phyloP scores from a whole-genome alignment of 192 early-diverging fungal genomes.

The Backusella liffmaniae region DNA sequence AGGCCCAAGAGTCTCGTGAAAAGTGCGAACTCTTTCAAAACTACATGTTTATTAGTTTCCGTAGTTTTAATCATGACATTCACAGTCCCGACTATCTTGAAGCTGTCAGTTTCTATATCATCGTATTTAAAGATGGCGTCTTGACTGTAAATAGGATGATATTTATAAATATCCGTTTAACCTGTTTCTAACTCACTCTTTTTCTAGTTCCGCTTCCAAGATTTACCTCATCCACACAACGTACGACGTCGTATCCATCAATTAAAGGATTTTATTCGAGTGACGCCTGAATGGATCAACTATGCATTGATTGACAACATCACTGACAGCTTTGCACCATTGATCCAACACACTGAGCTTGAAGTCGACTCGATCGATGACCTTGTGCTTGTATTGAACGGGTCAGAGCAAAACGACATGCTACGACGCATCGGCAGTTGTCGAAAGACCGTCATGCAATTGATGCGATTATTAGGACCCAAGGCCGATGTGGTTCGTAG shows the following conservation, averaged over 20 bases:
- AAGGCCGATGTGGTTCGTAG: slow-evolving; percentile 59
- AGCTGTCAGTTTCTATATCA: slow-evolving; percentile 46
- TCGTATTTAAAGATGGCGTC: slow-evolving; percentile 49
- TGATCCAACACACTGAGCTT: slow-evolving; percentile 71
- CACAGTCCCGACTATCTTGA: slow-evolving; percentile 21
- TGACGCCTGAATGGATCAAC: slow-evolving; percentile 63
- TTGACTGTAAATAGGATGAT: slow-evolving; percentile 37
- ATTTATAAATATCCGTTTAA: neutral
- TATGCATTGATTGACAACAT: slow-evolving; percentile 80
- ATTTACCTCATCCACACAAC: slow-evolving; percentile 59
- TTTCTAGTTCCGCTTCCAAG: slow-evolving; percentile 64
- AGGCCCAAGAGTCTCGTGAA: slow-evolving; percentile 79
- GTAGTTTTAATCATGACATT: slow-evolving; percentile 49
- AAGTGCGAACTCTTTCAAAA: slow-evolving; percentile 86
- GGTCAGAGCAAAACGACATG: slow-evolving; percentile 63
- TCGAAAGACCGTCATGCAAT: slow-evolving; percentile 44
- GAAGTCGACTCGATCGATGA: slow-evolving; percentile 84
- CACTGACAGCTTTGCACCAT: slow-evolving; percentile 74
- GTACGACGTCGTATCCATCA: slow-evolving; percentile 74
- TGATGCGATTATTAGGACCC: slow-evolving; percentile 46
- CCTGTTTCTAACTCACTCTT: neutral
- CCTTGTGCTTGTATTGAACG: slow-evolving; percentile 70
- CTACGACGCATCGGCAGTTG: slow-evolving; percentile 51
- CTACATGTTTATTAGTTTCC: slow-evolving; percentile 88
- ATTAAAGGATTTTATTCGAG: slow-evolving; percentile 58